Conservation (phyloP, 352 stramenopile species). For the Phytophthora foliorum region DNA sequence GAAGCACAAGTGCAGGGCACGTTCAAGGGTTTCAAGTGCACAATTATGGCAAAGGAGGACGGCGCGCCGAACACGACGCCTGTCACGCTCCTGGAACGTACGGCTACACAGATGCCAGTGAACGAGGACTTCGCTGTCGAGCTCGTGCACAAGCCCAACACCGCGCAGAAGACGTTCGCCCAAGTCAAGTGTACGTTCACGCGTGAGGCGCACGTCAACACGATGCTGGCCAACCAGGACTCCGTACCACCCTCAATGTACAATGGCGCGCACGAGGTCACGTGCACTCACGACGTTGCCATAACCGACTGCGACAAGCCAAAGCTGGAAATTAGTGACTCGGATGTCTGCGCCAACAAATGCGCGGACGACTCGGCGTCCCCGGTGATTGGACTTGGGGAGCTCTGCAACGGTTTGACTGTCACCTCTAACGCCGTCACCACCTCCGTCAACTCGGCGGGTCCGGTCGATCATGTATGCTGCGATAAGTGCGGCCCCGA, state of each 20-base stretch:
- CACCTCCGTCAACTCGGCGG: constrained; percentile 16
- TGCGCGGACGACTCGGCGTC: constrained; percentile 25
- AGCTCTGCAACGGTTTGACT: constrained; percentile 54
- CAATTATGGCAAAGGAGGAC: constrained; percentile 14
- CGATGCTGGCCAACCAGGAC: neutral
- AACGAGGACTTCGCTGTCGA: constrained; percentile 53
- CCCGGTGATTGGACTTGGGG: constrained; percentile 31
- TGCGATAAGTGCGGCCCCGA: constrained; percentile 24
- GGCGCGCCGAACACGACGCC: neutral
- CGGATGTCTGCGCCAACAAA: constrained; percentile 37
- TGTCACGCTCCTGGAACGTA: neutral
- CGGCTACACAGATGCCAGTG: neutral
- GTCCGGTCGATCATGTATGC: constrained; percentile 45
- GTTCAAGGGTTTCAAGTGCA: constrained; percentile 8
- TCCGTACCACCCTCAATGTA: neutral
- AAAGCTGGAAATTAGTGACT: constrained; percentile 38
- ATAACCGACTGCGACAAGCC: constrained; percentile 66
- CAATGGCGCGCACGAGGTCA: constrained; percentile 23
- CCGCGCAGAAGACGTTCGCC: constrained; percentile 40
- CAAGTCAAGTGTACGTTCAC: constrained; percentile 53
- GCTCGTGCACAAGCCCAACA: constrained; percentile 51
- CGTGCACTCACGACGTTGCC: constrained; percentile 46
- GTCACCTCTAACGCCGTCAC: constrained; percentile 33
- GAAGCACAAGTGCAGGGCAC: constrained; percentile 2
- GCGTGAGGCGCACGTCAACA: constrained; percentile 7